Evolutionary conservation across 2,329 filamentous ascomycete species (phyloP).

Genomic region (Colletotrichum sp.): DNA sequence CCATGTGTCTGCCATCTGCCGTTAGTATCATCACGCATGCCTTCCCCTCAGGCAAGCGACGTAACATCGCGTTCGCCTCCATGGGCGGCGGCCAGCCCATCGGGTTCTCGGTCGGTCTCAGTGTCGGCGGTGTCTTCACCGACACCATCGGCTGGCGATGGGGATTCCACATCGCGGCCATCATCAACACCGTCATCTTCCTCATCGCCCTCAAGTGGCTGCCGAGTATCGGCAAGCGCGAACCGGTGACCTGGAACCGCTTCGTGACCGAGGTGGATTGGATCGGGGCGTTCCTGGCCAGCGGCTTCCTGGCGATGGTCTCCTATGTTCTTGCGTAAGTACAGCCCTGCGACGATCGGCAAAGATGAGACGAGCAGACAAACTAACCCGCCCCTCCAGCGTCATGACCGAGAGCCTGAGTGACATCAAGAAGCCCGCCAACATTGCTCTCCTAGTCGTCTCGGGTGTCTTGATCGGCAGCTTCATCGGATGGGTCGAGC

Average conservation of each 20-base stretch:
- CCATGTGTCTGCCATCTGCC: slow-evolving; percentile 17
- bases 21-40: slow-evolving; percentile 19
- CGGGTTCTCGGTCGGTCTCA: slow-evolving; percentile 16
- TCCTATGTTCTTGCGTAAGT: slow-evolving; percentile 20
- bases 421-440: slow-evolving; percentile 41
- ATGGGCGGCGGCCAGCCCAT: slow-evolving; percentile 20
- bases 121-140: slow-evolving; percentile 16
- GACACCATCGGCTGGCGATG: slow-evolving; percentile 20
- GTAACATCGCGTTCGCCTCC: slow-evolving; percentile 37
- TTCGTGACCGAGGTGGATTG: slow-evolving; percentile 20
- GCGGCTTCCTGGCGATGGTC: slow-evolving; percentile 2
- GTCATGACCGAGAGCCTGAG: not conserved
- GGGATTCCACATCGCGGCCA: slow-evolving; percentile 16
- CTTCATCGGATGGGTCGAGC: slow-evolving; percentile 60
- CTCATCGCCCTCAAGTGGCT: slow-evolving; percentile 42
- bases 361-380: not conserved
- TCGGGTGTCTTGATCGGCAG: slow-evolving; percentile 45
- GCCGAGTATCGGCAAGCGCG: slow-evolving; percentile 51
- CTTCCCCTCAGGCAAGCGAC: slow-evolving; percentile 2
- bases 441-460: slow-evolving; percentile 47
- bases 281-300: slow-evolving; percentile 9
- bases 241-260: slow-evolving; percentile 8
- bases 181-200: slow-evolving; percentile 43
- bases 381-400: not conserved
- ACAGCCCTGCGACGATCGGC: slow-evolving; percentile 37